Evolutionary conservation across 306 rosid genomes (phyloP).

Genomic region (Sphenostylis stenocarpa): DNA sequence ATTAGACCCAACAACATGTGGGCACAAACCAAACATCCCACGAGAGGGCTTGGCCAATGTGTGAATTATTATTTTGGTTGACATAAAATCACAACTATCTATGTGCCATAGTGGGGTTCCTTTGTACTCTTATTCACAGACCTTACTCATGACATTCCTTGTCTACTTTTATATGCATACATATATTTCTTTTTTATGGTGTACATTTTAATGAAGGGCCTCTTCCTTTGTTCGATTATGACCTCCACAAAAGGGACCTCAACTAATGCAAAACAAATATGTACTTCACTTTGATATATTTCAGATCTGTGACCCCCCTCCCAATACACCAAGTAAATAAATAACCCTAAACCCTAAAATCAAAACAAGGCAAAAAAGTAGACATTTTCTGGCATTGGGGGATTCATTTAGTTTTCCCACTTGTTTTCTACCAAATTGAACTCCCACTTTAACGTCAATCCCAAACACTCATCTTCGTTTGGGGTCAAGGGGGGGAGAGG

Average conservation of each 20-base stretch:
- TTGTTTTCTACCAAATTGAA: neutral
- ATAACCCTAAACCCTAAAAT: neutral
- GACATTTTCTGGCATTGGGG: neutral
- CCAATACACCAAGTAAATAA: neutral
- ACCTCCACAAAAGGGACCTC: constrained; percentile 18
- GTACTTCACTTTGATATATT: constrained; percentile 18
- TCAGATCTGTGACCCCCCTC: neutral
- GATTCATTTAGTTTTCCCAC: neutral
- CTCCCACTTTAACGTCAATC: neutral
- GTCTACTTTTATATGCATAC: constrained; percentile 19
- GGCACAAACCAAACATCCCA: constrained; percentile 43
- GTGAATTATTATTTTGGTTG: constrained; percentile 37
- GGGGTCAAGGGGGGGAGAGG: too few species aligned
- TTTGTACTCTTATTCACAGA: constrained; percentile 31
- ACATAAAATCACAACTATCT: constrained; percentile 31
- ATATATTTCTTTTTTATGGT: constrained; percentile 19
- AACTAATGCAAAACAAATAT: constrained; percentile 30
- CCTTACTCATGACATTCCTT: constrained; percentile 37
- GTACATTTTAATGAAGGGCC: constrained; percentile 24
- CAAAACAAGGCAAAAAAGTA: neutral
- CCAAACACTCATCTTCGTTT: neutral
- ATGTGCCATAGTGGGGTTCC: constrained; percentile 38
- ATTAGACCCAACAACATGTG: constrained; percentile 26
- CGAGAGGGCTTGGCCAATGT: constrained; percentile 20
- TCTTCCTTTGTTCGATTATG: constrained; percentile 25